Evolutionary conservation across 495 filamentous ascomycete genomes (phyloP).

Genomic region (Penicillium canariense): DNA sequence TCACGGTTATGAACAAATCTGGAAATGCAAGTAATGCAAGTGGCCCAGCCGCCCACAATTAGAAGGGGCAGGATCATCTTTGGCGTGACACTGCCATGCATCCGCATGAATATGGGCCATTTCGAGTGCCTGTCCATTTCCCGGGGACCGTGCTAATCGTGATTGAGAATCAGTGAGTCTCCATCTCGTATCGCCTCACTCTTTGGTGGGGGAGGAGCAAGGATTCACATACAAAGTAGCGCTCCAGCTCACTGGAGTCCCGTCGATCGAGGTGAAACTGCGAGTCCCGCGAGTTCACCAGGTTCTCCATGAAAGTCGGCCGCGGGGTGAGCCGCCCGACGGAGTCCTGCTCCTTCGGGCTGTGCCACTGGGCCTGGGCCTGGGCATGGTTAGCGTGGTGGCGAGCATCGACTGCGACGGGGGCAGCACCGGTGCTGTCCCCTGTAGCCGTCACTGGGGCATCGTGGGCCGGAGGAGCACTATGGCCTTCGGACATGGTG

Average conservation of each 20-base stretch:
- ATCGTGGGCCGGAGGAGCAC: slow-evolving; percentile 18
- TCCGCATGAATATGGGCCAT: slow-evolving; percentile 74
- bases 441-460: slow-evolving; percentile 13
- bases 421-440: slow-evolving; percentile 21
- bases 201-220: not conserved
- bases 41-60: slow-evolving; percentile 67
- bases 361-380: slow-evolving; percentile 4
- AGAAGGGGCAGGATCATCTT: slow-evolving; percentile 75
- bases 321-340: slow-evolving; percentile 31
- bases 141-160: slow-evolving; percentile 54
- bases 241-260: slow-evolving; percentile 41
- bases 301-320: slow-evolving; percentile 39
- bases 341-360: slow-evolving; percentile 29
- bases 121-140: slow-evolving; percentile 75
- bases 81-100: slow-evolving; percentile 78
- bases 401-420: slow-evolving; percentile 28
- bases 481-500: slow-evolving; percentile 22
- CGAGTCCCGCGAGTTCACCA: slow-evolving; percentile 35
- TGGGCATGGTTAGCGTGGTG: slow-evolving; percentile 22
- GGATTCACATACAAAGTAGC: slow-evolving; percentile 42
- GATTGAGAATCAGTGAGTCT: slow-evolving; percentile 8
- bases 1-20: slow-evolving; percentile 49
- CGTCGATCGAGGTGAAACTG: slow-evolving; percentile 35
- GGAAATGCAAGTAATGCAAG: slow-evolving; percentile 62
- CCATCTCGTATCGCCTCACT: not conserved